A percentile compares a stretch with the other conserved stretches of the same genome.
Evolutionary conservation across 139 green algal species (phyloP).

Genomic region (Tetraselmis striata): DNA sequence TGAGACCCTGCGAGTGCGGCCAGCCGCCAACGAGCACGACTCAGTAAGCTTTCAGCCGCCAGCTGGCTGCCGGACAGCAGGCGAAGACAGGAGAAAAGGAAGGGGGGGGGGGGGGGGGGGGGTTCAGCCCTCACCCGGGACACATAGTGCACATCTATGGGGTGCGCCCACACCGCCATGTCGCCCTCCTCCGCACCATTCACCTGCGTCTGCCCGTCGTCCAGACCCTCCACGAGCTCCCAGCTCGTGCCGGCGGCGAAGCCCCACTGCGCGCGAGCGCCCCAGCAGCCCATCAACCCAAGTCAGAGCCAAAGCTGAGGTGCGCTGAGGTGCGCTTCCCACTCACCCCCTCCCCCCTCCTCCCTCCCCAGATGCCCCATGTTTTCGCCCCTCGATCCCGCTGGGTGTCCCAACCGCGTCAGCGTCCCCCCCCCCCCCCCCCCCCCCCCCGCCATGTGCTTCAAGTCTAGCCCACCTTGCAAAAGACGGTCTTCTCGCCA

Average conservation of each 20-base stretch:
- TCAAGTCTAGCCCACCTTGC: conserved; percentile 64
- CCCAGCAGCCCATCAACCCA: not conserved
- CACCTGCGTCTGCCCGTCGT: conserved; percentile 59
- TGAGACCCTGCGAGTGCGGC: conserved; percentile 26
- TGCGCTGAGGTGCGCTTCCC: too few species aligned
- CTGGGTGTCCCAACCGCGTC: too few species aligned
- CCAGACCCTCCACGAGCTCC: conserved; percentile 64
- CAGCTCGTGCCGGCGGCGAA: conserved; percentile 47
- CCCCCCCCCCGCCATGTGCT: too few species aligned
- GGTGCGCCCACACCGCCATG: conserved; percentile 63
- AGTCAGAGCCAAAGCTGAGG: too few species aligned
- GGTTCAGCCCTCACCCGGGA: conserved; percentile 27
- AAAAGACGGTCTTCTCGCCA: conserved; percentile 51
- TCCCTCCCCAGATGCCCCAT: too few species aligned
- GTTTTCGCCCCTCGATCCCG: too few species aligned
- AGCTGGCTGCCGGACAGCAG: not conserved
- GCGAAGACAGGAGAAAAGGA: too few species aligned
- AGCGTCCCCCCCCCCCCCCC: too few species aligned
- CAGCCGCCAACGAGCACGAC: too few species aligned
- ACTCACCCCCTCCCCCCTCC: not conserved
- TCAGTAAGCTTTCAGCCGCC: not conserved
- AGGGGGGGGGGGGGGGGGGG: too few species aligned
- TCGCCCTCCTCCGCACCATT: conserved; percentile 45
- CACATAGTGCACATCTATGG: conserved; percentile 64
- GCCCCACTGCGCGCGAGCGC: conserved; percentile 43